Base-by-base conservation (phyloP, 2,329 filamentous ascomycete species). In the Hymenoscyphus infarciens region DNA sequence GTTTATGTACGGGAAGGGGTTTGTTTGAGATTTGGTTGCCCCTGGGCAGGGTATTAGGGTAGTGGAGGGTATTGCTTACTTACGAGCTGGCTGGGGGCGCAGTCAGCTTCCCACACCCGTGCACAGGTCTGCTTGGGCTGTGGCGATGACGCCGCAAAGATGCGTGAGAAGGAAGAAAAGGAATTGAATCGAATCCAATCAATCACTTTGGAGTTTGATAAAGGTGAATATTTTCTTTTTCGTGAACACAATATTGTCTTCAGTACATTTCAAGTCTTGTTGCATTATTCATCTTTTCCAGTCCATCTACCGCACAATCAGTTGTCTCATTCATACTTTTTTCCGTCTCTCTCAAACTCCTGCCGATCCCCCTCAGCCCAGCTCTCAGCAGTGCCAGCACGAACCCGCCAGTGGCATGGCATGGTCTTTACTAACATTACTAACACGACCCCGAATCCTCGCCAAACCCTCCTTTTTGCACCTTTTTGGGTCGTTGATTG, bases 11-110 rank as follows among this genome's bases (percentile, higher is more conserved):
- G 45, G 45, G n/a, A 22, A 22, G 11, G 39, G 39, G n/a, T 45
- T 52, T 22, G 45, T 52, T 52, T 52, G 45, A 52, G 45, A 22
- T 52, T 38, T 52, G 45, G 45, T 52, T 52, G 45, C 45, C 22
- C 45, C 45, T 52, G 10, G 22, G 45, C 45, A 52, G 45, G 45
- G 45, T 11, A 52, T 52, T n/a, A n/a, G n/a, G n/a, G n/a, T n/a
- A n/a, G n/a, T n/a, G n/a, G n/a, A n/a, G n/a, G n/a, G n/a, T n/a
- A n/a, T n/a, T n/a, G n/a, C n/a, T n/a, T n/a, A n/a, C n/a, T n/a
- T 52, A 52, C 45, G 45, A 52, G 45, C 45, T 22, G 19, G n/a
- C n/a, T n/a, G n/a, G n/a, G n/a, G 45, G 45, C 45, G 45, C 45
- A 52, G 45, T 52, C 45, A 52, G 29, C 29, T 5, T 31, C n/a